Evolutionary conservation across 169 alveolate genomes (phyloP), one percentile per base, ranked within the genome.

Genomic region (Toxoplasma gondii): DNA sequence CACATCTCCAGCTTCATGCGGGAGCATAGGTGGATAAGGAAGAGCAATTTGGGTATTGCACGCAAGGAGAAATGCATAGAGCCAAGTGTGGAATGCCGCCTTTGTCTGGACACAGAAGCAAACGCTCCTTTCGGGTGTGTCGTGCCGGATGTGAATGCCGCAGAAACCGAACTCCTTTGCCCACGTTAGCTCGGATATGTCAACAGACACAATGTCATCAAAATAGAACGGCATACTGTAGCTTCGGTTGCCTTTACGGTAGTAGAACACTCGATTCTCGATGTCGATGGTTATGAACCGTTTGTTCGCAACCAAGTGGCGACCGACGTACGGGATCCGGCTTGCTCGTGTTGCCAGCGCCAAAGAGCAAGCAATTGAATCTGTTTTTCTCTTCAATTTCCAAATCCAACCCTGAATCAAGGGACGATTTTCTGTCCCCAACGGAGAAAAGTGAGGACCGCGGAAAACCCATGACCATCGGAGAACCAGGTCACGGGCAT

Each of bases 31-130:
- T 39, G 41, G 58, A 49, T 49, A 49, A 0, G 58, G 58, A 49
- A 49, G 78, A 19, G n/a, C 78, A 64, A 4, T 64, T 19, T 36
- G 29, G 45, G 41, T 78, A 39, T 34, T 78, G 19, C 53, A 27
- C 87, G 45, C 87, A 34, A 78, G 87, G 45, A 34, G 44, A n/a
- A 78, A 78, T 5, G 87, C 87, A 78, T 78, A 39, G 53, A 78
- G 87, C 87, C 87, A 78, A 39, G 87, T 78, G 87, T 19, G 87
- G 45, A 78, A 78, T 44, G 87, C 87, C 17, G 27, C 45, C 29
- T 34, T 31, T 34, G 87, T 78, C 45, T 39, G 0, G 87, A 78
- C 45, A 78, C 87, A 78, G 87, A 78, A 38, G 16, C 43, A 19
- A 19, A 39, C 87, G 9, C 53, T 78, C 9, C 34, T 64, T 64